Base-by-base conservation (phyloP, 1,284 basidiomycete species). In the Inonotus obliquus region DNA sequence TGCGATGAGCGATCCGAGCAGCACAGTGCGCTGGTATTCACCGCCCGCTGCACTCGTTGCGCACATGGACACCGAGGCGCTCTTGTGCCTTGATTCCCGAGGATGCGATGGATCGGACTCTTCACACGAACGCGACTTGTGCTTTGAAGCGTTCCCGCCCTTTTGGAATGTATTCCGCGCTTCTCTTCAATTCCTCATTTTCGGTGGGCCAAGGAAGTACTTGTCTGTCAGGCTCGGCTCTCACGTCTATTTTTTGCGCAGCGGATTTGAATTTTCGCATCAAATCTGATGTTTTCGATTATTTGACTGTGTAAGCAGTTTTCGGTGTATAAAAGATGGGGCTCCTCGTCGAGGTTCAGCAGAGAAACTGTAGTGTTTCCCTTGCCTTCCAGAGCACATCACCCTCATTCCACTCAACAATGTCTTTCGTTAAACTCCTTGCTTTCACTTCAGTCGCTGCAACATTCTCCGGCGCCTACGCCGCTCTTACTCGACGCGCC, bases 401-500 rank as follows among this genome's bases (percentile, higher is more conserved):
- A 29, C 47, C 10, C 9, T 49, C 47, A 10, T 49, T 27, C 25
- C 47, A 10, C 25, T 27, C 25, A 27, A 27, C 47, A 49, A 75
- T 75, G 74, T 63, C 67, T 49, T 65, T 72, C 66, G 69, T 67
- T 58, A 39, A 54, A 25, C 64, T 74, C 48, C 55, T 67, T 39
- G 53, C 64, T 38, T 44, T 71, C 25, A 39, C 71, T 56, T 64
- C 72, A 38, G 61, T 69, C 38, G 55, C 70, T 48, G 67, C 57
- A 17, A 54, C 60, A 47, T 35, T 45, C 25, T 57, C 48, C 14
- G 17, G 57, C 38, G 41, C 54, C 25, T n/a, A 54, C 71, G 73
- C 69, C 55, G 69, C 69, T 23, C 60, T 72, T 29, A 67, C 68
- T 7, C 70, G 67, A 58, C 74, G 72, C 45, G 70, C 73, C 49